A percentile compares a stretch with the other conserved stretches of the same genome.
These are phyloP conservation scores for Pleurotus platypus DNA, from an alignment of 768 basidiomycete genomes.

Conservation along the genomic window DNA sequence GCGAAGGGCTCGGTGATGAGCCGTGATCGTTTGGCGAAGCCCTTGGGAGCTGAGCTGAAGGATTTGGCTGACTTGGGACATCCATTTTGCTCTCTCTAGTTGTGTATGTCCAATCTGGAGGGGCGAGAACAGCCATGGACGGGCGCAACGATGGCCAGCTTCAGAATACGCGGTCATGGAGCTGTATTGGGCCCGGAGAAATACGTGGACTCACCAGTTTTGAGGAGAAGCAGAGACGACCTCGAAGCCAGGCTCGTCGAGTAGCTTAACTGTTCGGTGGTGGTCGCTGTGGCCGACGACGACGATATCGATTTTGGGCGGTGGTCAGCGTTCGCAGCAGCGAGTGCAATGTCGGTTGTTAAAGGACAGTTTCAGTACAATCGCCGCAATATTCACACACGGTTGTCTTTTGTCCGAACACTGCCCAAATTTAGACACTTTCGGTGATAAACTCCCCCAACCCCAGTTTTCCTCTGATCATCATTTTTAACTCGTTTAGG, in stretches of 20 bases:
- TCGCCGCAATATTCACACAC: neutral
- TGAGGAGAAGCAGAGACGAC: conserved; percentile 1
- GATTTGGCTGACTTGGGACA: conserved; percentile 28
- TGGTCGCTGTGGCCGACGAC: conserved; percentile 6
- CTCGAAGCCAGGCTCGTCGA: conserved; percentile 2
- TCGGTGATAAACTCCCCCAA: neutral
- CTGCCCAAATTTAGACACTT: neutral
- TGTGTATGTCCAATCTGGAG: conserved; percentile 69
- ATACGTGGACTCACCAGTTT: conserved; percentile 9
- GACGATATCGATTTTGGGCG: neutral
- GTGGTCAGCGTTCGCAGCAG: conserved; percentile 8
- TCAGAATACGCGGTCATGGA: conserved; percentile 7
- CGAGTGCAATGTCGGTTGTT: conserved; percentile 3
- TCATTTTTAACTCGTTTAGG: neutral
- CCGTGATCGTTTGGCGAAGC: conserved; percentile 57
- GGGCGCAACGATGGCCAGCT: conserved; percentile 8
- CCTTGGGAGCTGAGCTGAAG: conserved; percentile 51
- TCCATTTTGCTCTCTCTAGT: conserved; percentile 67
- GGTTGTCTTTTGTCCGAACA: neutral
- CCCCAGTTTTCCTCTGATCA: neutral
- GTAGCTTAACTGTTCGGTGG: neutral
- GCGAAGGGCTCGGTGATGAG: conserved; percentile 21
- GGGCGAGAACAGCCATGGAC: conserved; percentile 79
- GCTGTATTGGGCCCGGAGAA: conserved; percentile 7
- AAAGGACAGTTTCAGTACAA: conserved; percentile 6